Evolutionary conservation across 2,329 filamentous ascomycete species (phyloP).

Genomic region (Colletotrichum liaoningense): DNA sequence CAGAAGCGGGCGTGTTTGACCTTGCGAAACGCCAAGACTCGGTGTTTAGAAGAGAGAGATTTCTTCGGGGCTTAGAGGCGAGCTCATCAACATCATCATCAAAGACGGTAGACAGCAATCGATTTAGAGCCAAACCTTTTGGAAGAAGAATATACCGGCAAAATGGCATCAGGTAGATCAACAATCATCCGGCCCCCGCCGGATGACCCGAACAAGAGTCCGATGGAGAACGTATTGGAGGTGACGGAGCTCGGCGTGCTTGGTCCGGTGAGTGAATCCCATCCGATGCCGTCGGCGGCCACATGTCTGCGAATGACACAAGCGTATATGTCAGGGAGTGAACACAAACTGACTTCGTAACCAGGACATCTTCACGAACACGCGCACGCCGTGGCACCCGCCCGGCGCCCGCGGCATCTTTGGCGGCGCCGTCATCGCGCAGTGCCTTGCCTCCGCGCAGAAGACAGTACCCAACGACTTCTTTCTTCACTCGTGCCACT

Average conservation of each 20-base stretch:
- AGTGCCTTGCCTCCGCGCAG: conserved; percentile 89
- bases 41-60: background rate
- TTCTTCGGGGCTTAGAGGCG: background rate
- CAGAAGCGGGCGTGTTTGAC: too few relatives aligned
- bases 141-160: background rate
- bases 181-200: conserved; percentile 83
- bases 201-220: conserved; percentile 76
- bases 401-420: conserved; percentile 93
- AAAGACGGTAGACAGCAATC: background rate
- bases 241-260: conserved; percentile 83
- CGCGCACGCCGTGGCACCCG: conserved; percentile 90
- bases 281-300: background rate
- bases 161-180: conserved; percentile 40
- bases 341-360: background rate
- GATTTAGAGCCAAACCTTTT: background rate
- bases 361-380: conserved; percentile 96
- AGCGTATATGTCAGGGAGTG: background rate
- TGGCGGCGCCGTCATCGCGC: conserved; percentile 92
- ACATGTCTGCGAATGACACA: too few relatives aligned
- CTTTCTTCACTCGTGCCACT: conserved; percentile 95
- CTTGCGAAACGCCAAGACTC: background rate
- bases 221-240: conserved; percentile 91
- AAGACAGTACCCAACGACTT: conserved; percentile 86
- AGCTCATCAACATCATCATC: background rate
- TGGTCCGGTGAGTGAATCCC: conserved; percentile 70